Evolutionary conservation across 2,329 filamentous ascomycete species (phyloP), one percentile per base, ranked within the genome.

Genomic region (Beauveria sp.): DNA sequence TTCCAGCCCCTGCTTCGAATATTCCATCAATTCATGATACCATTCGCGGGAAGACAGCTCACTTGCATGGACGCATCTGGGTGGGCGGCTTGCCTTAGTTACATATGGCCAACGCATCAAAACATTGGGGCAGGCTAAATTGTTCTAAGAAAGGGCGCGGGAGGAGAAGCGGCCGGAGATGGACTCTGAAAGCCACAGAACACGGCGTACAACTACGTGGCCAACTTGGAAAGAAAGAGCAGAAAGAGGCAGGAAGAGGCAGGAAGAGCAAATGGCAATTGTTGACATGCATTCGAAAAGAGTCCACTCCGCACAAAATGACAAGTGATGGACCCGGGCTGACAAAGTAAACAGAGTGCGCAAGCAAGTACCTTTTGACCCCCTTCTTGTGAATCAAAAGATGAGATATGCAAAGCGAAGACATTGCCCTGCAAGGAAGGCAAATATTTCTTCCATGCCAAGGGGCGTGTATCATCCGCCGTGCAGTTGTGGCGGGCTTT

Each of bases 101-200:
- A 55, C 59, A 55, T 61, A 54, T 53, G 59, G 59, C 51, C 59
- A 61, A 55, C 59, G 59, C 59, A 61, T 61, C 59, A 61, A 55
- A 61, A 61, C 51, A 61, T 61, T 55, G 59, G 59, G 59, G 59
- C 51, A 26, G 43, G 50, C 55, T 42, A 48, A 61, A 50, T 55
- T 55, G 14, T 50, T 8, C 51, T 24, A 49, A 24, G 40, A 31
- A 43, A 55, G 16, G 20, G 43, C 24, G 51, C 12, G 22, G 22
- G 14, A 49, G 45, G 28, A 52, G 31, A 31, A 28, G 50, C 48
- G 22, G 26, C 22, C 16, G 40, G 24, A 40, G 56, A 59, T 20
- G 46, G 22, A 24, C n/a, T 52, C 40, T 46, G 58, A 42, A 34
- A 60, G 42, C 20, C 26, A 54, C 58, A 48, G 38, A 38, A 40